Percentiles rank a stretch among this genome's conserved stretches.
Conservation (phyloP, 106 monocot species). For the Allium cepa region DNA sequence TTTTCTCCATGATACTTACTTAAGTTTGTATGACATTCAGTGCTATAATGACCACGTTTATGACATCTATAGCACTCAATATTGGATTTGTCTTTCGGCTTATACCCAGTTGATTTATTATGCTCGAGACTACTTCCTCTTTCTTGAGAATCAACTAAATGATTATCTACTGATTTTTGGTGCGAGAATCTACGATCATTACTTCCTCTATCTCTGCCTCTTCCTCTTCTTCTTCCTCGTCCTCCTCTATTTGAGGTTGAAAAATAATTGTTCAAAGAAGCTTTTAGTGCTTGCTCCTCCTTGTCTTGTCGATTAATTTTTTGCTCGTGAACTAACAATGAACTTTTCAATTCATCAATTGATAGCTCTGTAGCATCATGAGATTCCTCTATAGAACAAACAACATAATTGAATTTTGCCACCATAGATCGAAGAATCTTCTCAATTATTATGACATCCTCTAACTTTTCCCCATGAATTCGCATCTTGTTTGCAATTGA, state of each 20-base stretch:
- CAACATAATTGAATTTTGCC: not conserved
- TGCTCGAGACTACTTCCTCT: no score
- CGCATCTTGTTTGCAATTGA: not conserved
- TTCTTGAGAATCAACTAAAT: no score
- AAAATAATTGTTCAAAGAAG: not conserved
- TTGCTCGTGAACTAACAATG: not conserved
- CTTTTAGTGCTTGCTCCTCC: not conserved
- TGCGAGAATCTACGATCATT: not conserved
- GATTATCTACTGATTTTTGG: no score
- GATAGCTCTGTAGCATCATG: not conserved
- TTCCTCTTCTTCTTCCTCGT: not conserved
- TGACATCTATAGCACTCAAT: no score
- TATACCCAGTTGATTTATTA: no score
- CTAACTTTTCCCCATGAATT: not conserved
- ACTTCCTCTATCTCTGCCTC: not conserved
- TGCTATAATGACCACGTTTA: no score
- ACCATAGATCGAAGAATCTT: slow-evolving; percentile 3
- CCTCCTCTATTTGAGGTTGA: not conserved
- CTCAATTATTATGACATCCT: not conserved
- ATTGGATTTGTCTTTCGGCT: no score
- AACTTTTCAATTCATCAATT: not conserved
- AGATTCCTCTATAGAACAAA: not conserved
- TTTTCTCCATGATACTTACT: no score
- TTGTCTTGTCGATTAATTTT: not conserved
- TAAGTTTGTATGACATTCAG: no score